These are phyloP conservation scores for Ceratobasidium sp. DNA, from an alignment of 1,284 basidiomycete genomes.

Conservation along the genomic window DNA sequence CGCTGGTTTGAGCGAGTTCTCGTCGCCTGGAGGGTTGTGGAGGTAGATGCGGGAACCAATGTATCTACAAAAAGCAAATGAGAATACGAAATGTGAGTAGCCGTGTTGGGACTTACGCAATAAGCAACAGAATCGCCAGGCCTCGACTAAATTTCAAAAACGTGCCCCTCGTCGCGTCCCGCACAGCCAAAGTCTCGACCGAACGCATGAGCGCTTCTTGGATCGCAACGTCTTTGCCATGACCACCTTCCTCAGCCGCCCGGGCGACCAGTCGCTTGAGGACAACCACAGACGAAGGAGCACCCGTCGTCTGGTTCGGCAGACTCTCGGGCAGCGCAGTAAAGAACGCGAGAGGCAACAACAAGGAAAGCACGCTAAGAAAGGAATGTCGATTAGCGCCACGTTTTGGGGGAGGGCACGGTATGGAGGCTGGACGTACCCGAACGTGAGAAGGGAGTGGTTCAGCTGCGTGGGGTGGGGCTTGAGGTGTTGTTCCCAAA, in stretches of 20 bases:
- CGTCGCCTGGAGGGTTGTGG: constrained; percentile 69
- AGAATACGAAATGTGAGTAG: constrained; percentile 19
- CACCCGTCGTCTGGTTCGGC: neutral
- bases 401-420: neutral
- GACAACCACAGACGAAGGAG: constrained; percentile 14
- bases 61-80: constrained; percentile 55
- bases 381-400: neutral
- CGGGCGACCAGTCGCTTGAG: constrained; percentile 21
- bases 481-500: constrained; percentile 60
- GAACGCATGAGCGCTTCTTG: constrained; percentile 26
- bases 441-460: constrained; percentile 67
- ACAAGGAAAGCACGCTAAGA: constrained; percentile 64
- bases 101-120: constrained; percentile 56
- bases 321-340: constrained; percentile 53
- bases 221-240: constrained; percentile 11
- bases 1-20: constrained; percentile 55
- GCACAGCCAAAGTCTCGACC: constrained; percentile 48
- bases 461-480: constrained; percentile 65
- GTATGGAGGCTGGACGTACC: constrained; percentile 54
- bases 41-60: constrained; percentile 68
- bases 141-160: constrained; percentile 69
- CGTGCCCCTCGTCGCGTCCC: constrained; percentile 52
- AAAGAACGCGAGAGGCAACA: constrained; percentile 71
- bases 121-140: constrained; percentile 63
- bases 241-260: constrained; percentile 3